Evolutionary conservation across 2,329 filamentous ascomycete species (phyloP).

Genomic region (Talaromyces marneffei): DNA sequence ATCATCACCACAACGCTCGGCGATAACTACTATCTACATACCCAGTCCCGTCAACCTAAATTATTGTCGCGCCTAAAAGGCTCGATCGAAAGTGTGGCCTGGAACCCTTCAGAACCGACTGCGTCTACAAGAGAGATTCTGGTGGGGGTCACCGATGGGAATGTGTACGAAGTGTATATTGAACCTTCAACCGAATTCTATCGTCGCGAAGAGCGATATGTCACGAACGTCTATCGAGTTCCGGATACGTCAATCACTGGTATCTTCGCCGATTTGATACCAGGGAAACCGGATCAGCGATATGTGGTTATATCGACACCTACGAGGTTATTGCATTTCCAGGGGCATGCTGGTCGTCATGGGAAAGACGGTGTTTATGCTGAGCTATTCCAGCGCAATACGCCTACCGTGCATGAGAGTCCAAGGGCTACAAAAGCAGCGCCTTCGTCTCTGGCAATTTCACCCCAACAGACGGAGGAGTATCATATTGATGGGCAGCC

Average conservation of each 20-base stretch:
- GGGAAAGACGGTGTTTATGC: constrained; percentile 79
- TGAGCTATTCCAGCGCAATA: constrained; percentile 80
- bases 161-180: constrained; percentile 90
- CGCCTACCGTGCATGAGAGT: constrained; percentile 69
- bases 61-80: constrained; percentile 75
- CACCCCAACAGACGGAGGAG: constrained; percentile 62
- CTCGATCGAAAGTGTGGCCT: constrained; percentile 86
- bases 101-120: constrained; percentile 89
- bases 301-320: constrained; percentile 76
- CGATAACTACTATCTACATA: constrained; percentile 97
- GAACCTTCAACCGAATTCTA: constrained; percentile 95
- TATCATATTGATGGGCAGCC: constrained; percentile 47
- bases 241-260: constrained; percentile 79
- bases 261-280: constrained; percentile 72
- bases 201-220: constrained; percentile 85
- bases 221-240: constrained; percentile 76
- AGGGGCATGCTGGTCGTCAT: constrained; percentile 67
- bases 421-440: constrained; percentile 54
- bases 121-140: constrained; percentile 93
- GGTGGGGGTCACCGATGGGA: constrained; percentile 85
- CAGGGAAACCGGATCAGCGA: constrained; percentile 63
- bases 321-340: constrained; percentile 70
- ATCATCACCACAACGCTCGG: constrained; percentile 84
- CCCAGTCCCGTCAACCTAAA: constrained; percentile 83
- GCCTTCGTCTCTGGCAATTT: constrained; percentile 65